phyloP scores from a whole-genome alignment of 345 rosid genomes.

The Gossypium sturtianum region DNA sequence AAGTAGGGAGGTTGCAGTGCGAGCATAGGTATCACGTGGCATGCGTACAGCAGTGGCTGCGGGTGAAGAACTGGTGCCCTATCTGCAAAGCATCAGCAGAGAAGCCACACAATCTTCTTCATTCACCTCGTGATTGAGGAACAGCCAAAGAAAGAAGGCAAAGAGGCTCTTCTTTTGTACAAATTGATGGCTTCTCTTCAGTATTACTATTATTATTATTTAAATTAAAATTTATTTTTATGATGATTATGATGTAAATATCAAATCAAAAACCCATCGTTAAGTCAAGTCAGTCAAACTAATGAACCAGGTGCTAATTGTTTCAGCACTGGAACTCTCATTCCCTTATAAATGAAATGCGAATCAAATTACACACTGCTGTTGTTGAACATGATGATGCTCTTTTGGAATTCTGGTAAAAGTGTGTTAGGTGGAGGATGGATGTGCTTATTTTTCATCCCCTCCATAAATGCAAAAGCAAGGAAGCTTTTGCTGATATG shows the following conservation, averaged over 20 bases:
- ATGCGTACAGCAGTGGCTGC: conserved; percentile 79
- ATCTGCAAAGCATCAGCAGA: conserved; percentile 69
- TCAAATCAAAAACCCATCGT: conserved; percentile 9
- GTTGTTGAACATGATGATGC: neutral
- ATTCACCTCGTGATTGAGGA: conserved; percentile 5
- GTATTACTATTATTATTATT: neutral
- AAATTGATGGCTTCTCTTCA: conserved; percentile 18
- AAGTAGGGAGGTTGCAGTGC: conserved; percentile 73
- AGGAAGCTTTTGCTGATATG: neutral
- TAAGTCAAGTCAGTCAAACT: conserved; percentile 11
- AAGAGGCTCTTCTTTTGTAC: conserved; percentile 28
- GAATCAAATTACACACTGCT: neutral
- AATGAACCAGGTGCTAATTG: conserved; percentile 27
- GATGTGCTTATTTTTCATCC: neutral
- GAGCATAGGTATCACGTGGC: conserved; percentile 60
- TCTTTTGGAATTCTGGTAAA: neutral
- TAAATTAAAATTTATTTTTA: neutral
- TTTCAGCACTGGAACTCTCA: conserved; percentile 13
- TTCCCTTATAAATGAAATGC: neutral
- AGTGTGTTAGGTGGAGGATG: neutral
- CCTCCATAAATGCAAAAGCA: neutral
- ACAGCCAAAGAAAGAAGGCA: neutral
- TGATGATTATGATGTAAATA: conserved; percentile 29
- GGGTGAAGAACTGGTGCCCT: conserved; percentile 95
- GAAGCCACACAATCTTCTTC: conserved; percentile 25